Conservation (phyloP, 345 rosid genomes). For the Capsella bursapastoris region DNA sequence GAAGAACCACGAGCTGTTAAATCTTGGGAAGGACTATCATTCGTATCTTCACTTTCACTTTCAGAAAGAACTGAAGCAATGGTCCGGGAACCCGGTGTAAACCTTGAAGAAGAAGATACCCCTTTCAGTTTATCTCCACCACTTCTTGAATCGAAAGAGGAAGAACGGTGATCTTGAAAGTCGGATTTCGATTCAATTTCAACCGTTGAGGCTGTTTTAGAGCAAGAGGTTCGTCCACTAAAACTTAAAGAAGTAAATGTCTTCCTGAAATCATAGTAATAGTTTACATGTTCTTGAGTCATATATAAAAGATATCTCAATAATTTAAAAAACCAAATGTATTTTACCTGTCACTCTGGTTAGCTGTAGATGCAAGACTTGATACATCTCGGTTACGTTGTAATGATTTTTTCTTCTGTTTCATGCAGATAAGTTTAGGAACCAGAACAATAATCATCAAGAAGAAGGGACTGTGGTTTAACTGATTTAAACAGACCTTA, state of each 20-base stretch:
- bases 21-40: slow-evolving; percentile 54
- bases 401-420: slow-evolving; percentile 37
- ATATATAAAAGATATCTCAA: slow-evolving; percentile 20
- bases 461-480: slow-evolving; percentile 3
- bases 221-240: slow-evolving; percentile 38
- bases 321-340: slow-evolving; percentile 8
- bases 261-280: slow-evolving; percentile 26
- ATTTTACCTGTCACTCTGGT: slow-evolving; percentile 37
- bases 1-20: slow-evolving; percentile 49
- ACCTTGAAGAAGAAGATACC: slow-evolving; percentile 48
- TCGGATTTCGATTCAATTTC: slow-evolving; percentile 18
- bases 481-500: slow-evolving; percentile 58
- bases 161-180: slow-evolving; percentile 49
- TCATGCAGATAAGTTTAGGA: slow-evolving; percentile 11
- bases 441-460: neutral
- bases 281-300: neutral
- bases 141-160: slow-evolving; percentile 65
- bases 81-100: slow-evolving; percentile 44
- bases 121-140: slow-evolving; percentile 58
- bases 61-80: slow-evolving; percentile 55
- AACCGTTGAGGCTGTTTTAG: slow-evolving; percentile 34
- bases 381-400: slow-evolving; percentile 27
- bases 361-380: slow-evolving; percentile 28
- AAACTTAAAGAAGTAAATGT: slow-evolving; percentile 39
- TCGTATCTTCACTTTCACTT: slow-evolving; percentile 45